Base-by-base conservation (phyloP, 1,139 yeast species). In the Geotrichum siamense region DNA sequence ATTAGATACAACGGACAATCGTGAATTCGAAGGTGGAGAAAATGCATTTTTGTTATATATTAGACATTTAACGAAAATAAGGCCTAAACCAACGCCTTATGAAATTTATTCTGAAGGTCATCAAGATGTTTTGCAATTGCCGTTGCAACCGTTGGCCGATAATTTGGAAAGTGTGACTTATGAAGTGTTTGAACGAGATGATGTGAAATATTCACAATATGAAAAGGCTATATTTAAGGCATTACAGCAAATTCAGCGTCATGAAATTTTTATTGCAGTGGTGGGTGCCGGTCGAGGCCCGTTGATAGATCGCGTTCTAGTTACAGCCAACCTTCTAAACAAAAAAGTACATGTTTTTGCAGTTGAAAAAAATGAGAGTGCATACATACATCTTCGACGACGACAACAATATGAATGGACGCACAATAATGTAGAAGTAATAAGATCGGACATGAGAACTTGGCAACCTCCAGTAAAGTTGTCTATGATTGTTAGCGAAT, bases 241-340 rank as follows among this genome's bases (percentile, higher is more conserved):
- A 0, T 51, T 83, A 8, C 51, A 56, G n/a, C 76, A 72, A 47
- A 45, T 56, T 23, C 53, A 52, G 10, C 46, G 50, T 15, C 47
- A 52, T 31, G 46, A 52, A n/a, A 49, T 55, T 48, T 30, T 40
- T 25, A 63, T 85, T 3, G 70, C 85, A 5, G 72, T 87, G 1
- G 79, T 82, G 3, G 96, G 96, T 0, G 94, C 96, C 0, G 96
- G 96, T 0, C 65, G 85, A 43, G 96, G 96, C 0, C 87, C 91
- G 1, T 62, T 86, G 30, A 78, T 85, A 1, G 79, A 79, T 39
- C 62, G 71, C 19, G 65, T 75, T 0, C 62, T 72, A 41, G 59
- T 64, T 17, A 76, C 78, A 2, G 62, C 76, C 5, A 54, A 59
- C 9, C 57, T 62, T 50, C 51, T 65, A 28, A 53, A 59, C 51